phyloP scores from a whole-genome alignment of 352 stramenopile genomes.

The Thraustotheca clavata region DNA sequence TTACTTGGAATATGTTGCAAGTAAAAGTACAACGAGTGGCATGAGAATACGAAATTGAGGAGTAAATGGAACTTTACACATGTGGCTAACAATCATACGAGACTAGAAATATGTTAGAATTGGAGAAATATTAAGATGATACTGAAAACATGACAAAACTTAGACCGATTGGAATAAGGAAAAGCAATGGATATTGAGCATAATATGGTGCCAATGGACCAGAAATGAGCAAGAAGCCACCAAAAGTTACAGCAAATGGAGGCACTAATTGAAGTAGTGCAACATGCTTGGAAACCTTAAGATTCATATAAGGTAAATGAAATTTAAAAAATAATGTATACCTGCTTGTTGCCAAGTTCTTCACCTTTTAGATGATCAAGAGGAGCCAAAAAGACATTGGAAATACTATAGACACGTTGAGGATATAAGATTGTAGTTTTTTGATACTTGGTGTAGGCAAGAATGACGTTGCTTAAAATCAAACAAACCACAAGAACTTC shows the following conservation, averaged over 20 bases:
- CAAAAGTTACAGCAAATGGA: slow-evolving; percentile 41
- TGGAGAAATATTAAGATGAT: neutral
- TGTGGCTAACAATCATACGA: slow-evolving; percentile 85
- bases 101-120: slow-evolving; percentile 32
- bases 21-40: slow-evolving; percentile 59
- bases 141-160: slow-evolving; percentile 82
- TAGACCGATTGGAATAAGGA: slow-evolving; percentile 72
- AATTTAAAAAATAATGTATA: neutral
- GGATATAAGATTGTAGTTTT: neutral
- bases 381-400: slow-evolving; percentile 52
- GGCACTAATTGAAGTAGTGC: slow-evolving; percentile 70
- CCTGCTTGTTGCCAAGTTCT: slow-evolving; percentile 76
- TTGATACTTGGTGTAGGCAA: slow-evolving; percentile 50
- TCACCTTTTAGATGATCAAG: slow-evolving; percentile 44
- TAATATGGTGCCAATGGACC: slow-evolving; percentile 60
- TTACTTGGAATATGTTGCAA: slow-evolving; percentile 25
- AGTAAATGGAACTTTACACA: slow-evolving; percentile 84
- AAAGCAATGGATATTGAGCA: slow-evolving; percentile 55
- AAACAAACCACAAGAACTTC: slow-evolving; percentile 45
- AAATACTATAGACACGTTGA: slow-evolving; percentile 23
- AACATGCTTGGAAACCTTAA: slow-evolving; percentile 52
- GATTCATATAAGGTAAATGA: neutral
- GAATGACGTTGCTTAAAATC: slow-evolving; percentile 64
- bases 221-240: slow-evolving; percentile 65
- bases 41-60: slow-evolving; percentile 75